phyloP scores from a whole-genome alignment of 1,139 yeast genomes.

The Debaryomyces udenii region DNA sequence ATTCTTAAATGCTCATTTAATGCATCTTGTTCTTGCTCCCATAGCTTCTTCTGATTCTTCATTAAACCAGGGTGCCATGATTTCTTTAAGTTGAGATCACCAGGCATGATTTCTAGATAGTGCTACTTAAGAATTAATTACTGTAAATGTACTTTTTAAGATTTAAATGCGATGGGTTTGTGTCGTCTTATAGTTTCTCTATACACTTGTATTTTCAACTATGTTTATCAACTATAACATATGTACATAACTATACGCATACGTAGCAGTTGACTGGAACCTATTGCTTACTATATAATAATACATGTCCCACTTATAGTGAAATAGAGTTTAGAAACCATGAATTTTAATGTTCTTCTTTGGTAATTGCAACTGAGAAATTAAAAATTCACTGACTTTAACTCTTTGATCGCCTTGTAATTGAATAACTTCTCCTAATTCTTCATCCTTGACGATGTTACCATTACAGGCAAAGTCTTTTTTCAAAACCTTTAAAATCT shows the following conservation, averaged over 20 bases:
- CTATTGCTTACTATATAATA: slow-evolving; percentile 7
- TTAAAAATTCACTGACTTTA: slow-evolving; percentile 92
- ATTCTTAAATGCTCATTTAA: slow-evolving; percentile 70
- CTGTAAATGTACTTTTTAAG: too few species aligned
- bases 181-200: neutral
- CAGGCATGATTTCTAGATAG: slow-evolving; percentile 47
- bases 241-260: slow-evolving; percentile 1
- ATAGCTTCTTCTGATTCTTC: slow-evolving; percentile 83
- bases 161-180: slow-evolving; percentile 5
- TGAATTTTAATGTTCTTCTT: slow-evolving; percentile 97
- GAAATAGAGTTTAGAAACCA: slow-evolving; percentile 68
- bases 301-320: slow-evolving; percentile 7
- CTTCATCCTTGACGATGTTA: slow-evolving; percentile 94
- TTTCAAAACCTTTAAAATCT: slow-evolving; percentile 90
- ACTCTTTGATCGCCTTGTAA: slow-evolving; percentile 99
- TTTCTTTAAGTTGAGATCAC: slow-evolving; percentile 85
- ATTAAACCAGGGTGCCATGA: slow-evolving; percentile 94
- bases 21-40: slow-evolving; percentile 82
- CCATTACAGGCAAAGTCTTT: slow-evolving; percentile 99
- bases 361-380: slow-evolving; percentile 82
- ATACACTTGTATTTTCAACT: slow-evolving; percentile 1
- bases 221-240: slow-evolving; percentile 4
- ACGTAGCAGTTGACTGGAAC: slow-evolving; percentile 6
- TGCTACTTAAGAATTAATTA: neutral
- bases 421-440: slow-evolving; percentile 95